A percentile compares a stretch with the other conserved stretches of the same genome.
Conservation (phyloP, 257 asterid species). For the Jasminum sambac region DNA sequence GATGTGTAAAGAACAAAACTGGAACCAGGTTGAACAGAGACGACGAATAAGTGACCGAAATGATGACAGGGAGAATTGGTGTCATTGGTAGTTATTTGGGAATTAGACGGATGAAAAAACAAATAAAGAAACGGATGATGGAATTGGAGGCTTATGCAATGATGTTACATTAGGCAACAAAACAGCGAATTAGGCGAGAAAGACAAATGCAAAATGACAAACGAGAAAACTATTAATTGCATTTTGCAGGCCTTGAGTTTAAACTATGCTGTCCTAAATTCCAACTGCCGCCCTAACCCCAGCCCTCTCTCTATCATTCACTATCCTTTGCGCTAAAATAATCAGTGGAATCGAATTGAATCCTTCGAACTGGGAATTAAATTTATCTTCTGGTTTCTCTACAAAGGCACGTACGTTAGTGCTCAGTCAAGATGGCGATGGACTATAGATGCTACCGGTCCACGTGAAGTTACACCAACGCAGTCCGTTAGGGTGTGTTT, state of each 20-base stretch:
- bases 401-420: too few species aligned
- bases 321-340: background rate
- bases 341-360: background rate
- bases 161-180: conserved; percentile 36
- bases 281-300: conserved; percentile 3
- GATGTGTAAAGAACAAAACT: conserved; percentile 13
- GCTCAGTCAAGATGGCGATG: too few species aligned
- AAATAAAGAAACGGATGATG: conserved; percentile 22
- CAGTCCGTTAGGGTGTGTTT: too few species aligned
- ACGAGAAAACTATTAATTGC: background rate
- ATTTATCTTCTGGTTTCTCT: background rate
- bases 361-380: background rate
- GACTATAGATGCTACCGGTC: too few species aligned
- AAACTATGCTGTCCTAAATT: background rate
- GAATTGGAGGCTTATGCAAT: conserved; percentile 20
- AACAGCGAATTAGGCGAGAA: conserved; percentile 1
- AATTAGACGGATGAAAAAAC: conserved; percentile 17
- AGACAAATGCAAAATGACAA: conserved; percentile 48
- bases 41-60: conserved; percentile 23
- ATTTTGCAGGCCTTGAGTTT: background rate
- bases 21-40: conserved; percentile 12
- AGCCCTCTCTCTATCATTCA: background rate
- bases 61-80: conserved; percentile 26
- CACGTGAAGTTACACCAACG: too few species aligned
- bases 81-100: conserved; percentile 28